Evolutionary conservation across 1,139 yeast species (phyloP), one percentile per base, ranked within the genome.

Genomic region (Meyerozyma sp.): DNA sequence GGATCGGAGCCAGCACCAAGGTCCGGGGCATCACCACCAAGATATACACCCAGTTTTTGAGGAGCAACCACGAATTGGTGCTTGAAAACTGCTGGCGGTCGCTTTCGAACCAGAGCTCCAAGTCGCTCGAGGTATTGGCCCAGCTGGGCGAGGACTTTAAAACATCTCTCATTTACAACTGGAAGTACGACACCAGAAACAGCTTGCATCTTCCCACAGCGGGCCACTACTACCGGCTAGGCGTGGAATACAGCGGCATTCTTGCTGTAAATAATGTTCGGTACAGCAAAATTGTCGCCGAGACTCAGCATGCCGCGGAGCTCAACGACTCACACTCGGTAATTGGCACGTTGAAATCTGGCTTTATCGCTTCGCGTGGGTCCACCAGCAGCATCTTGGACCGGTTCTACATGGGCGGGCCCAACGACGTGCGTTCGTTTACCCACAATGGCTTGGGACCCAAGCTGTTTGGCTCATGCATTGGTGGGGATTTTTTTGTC

Each of bases 361-460:
- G 94, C 0, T 60, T 76, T 39, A 59, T 81, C 11, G 65, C 65
- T 38, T 67, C 77, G 7, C 55, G 70, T 16, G 54, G 59, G 0
- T 53, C 53, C 25, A 57, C 63, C n/a, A 63, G 58, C 18, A 43
- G 43, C 35, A 45, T 52, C 9, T 39, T 50, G 32, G 55, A 52
- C 41, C 43, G 53, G 7, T 51, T 49, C 34, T 44, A 46, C 34
- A 42, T 41, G 23, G 54, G 54, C 9, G 54, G 96, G 0, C 86
- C 96, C 1, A 85, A 86, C 52, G 95, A 86, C 53, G 81, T 89
- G 2, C 72, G 95, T 41, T 87, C 93, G 1, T 88, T 87, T 59
- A 69, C 73, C 32, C 65, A 82, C 54, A 85, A 88, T 61, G 95
- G 96, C 0, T 61, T 91, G 30, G 98, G 98, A 0, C 97, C 98